phyloP scores from a whole-genome alignment of 805 yeast genomes.

The Kregervanrija pseudodelftensis region DNA sequence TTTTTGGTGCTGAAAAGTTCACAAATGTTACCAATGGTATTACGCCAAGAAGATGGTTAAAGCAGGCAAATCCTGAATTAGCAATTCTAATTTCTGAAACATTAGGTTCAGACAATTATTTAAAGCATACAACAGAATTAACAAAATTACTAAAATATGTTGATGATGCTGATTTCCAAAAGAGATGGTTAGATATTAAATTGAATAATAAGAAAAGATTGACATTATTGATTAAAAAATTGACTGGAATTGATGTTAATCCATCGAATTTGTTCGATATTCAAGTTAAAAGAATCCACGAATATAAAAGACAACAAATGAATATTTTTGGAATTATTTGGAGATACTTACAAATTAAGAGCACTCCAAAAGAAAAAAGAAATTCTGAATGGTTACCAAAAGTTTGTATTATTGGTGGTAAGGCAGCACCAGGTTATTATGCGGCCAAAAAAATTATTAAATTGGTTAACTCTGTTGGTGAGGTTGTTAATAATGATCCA shows the following conservation, averaged over 20 bases:
- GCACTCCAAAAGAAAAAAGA: slow-evolving; percentile 56
- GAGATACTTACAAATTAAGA: slow-evolving; percentile 73
- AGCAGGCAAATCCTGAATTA: slow-evolving; percentile 83
- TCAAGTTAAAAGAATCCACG: slow-evolving; percentile 93
- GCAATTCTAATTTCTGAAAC: slow-evolving; percentile 66
- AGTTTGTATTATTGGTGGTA: slow-evolving; percentile 85
- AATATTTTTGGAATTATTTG: slow-evolving; percentile 85
- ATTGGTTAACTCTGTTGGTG: slow-evolving; percentile 73
- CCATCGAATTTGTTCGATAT: slow-evolving; percentile 76
- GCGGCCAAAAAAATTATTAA: slow-evolving; percentile 90
- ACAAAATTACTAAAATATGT: slow-evolving; percentile 60
- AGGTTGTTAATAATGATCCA: slow-evolving; percentile 70
- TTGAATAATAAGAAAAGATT: slow-evolving; percentile 59
- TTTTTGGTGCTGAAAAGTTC: slow-evolving; percentile 77
- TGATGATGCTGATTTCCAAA: slow-evolving; percentile 62
- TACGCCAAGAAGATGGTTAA: slow-evolving; percentile 94
- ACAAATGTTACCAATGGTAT: slow-evolving; percentile 92
- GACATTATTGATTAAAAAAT: slow-evolving; percentile 56
- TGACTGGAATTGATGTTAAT: slow-evolving; percentile 59
- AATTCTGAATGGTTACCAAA: slow-evolving; percentile 57
- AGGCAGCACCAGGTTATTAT: slow-evolving; percentile 96
- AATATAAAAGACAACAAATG: slow-evolving; percentile 91
- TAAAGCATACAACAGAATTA: slow-evolving; percentile 61
- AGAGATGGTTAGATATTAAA: slow-evolving; percentile 67
- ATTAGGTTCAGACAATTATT: slow-evolving; percentile 61